phyloP scores from a whole-genome alignment of 1,284 basidiomycete species.

The Paramarasmius palmivorus region DNA sequence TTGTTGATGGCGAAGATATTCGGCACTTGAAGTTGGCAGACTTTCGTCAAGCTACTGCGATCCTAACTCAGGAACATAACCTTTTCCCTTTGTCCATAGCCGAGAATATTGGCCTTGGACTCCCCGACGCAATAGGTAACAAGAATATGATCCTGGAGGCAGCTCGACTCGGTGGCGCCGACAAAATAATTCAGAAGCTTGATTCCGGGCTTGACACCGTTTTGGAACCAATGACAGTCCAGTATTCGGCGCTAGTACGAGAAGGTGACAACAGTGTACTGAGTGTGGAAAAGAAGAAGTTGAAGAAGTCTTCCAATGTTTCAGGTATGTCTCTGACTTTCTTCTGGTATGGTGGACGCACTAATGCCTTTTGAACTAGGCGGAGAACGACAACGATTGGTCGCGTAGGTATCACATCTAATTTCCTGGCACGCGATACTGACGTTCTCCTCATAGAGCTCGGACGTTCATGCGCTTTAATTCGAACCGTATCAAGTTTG shows the following conservation, averaged over 20 bases:
- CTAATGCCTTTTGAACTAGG: conserved; percentile 19
- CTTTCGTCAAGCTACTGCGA: conserved; percentile 36
- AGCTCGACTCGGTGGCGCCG: conserved; percentile 37
- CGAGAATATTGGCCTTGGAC: conserved; percentile 49
- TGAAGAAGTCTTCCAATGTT: conserved; percentile 35
- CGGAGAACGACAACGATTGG: conserved; percentile 46
- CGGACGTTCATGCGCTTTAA: conserved; percentile 41
- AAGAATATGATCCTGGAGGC: conserved; percentile 32
- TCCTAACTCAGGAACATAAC: conserved; percentile 43
- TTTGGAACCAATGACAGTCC: conserved; percentile 31
- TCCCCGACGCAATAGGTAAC: conserved; percentile 28
- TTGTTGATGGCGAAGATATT: conserved; percentile 39
- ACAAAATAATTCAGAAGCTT: conserved; percentile 31
- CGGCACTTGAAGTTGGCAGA: conserved; percentile 32
- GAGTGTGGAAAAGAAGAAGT: conserved; percentile 30
- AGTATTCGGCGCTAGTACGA: conserved; percentile 28
- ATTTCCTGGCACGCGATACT: background rate
- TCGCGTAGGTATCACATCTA: conserved; percentile 39
- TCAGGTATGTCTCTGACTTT: conserved; percentile 22
- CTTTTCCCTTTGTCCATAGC: conserved; percentile 43
- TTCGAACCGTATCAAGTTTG: conserved; percentile 28
- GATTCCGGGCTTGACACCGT: conserved; percentile 28
- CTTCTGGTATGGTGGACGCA: background rate
- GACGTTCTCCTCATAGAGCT: conserved; percentile 25
- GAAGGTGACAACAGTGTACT: conserved; percentile 33